Conservation (phyloP, 75 land plant genomes). For the Cunninghamia lanceolata region DNA sequence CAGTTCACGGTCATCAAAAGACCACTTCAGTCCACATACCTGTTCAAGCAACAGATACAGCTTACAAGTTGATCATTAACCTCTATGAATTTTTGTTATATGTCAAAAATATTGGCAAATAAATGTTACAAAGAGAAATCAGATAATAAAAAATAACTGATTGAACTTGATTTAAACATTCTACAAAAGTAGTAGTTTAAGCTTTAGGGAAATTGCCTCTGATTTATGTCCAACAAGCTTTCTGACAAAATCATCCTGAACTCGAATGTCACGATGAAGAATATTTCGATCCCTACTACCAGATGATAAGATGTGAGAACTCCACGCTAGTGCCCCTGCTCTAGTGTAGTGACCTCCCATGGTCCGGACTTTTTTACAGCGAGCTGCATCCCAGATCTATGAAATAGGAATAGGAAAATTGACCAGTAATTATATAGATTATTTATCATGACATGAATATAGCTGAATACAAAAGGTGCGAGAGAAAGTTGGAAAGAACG, state of each 20-base stretch:
- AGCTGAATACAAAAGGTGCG: background rate
- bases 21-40: conserved; percentile 99
- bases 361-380: conserved; percentile 67
- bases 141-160: background rate
- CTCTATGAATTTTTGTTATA: background rate
- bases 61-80: background rate
- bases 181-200: background rate
- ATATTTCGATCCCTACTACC: conserved; percentile 80
- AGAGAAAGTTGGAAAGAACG: background rate
- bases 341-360: conserved; percentile 83
- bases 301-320: conserved; percentile 71
- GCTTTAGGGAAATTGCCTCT: conserved; percentile 34
- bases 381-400: conserved; percentile 90
- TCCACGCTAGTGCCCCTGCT: conserved; percentile 87
- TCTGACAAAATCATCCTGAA: conserved; percentile 69
- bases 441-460: background rate
- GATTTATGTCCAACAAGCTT: conserved; percentile 82
- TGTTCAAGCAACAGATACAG: conserved; percentile 16
- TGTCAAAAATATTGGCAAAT: background rate
- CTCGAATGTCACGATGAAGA: conserved; percentile 78
- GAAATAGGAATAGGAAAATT: conserved; percentile 2
- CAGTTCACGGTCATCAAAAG: conserved; percentile 96
- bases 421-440: background rate
- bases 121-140: background rate
- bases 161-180: background rate